phyloP scores from a whole-genome alignment of 192 early-diverging fungal genomes.

The Phycomyces blakesleeanus region DNA sequence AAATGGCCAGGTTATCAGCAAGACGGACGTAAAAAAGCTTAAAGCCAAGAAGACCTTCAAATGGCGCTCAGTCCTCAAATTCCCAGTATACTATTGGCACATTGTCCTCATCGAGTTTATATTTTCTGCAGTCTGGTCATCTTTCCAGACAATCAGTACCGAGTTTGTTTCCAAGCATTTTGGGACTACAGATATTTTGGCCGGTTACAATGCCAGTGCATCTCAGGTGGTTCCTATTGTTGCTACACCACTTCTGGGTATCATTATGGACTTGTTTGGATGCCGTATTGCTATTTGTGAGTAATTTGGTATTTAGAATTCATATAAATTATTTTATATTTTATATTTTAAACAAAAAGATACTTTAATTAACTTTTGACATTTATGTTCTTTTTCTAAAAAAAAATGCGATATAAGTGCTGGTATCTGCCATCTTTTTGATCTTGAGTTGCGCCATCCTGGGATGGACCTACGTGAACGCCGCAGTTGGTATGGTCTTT shows the following conservation, averaged over 20 bases:
- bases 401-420: no score
- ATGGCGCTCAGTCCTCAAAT: slow-evolving; percentile 43
- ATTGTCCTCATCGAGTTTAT: slow-evolving; percentile 55
- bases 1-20: slow-evolving; percentile 23
- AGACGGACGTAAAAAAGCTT: slow-evolving; percentile 19
- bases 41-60: slow-evolving; percentile 54
- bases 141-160: slow-evolving; percentile 32
- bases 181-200: slow-evolving; percentile 24
- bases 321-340: no score
- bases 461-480: slow-evolving; percentile 53
- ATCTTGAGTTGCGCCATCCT: slow-evolving; percentile 36
- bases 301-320: neutral
- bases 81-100: slow-evolving; percentile 59
- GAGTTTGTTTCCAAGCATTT: slow-evolving; percentile 38
- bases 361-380: no score
- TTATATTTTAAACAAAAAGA: no score
- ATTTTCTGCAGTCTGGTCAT: slow-evolving; percentile 45
- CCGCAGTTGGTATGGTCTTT: slow-evolving; percentile 51
- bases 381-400: no score
- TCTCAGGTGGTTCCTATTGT: slow-evolving; percentile 54
- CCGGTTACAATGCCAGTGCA: slow-evolving; percentile 38
- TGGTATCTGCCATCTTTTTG: slow-evolving; percentile 28
- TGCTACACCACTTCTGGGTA: slow-evolving; percentile 47
- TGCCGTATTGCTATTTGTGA: slow-evolving; percentile 43
- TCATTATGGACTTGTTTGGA: slow-evolving; percentile 54